A percentile compares a stretch with the other conserved stretches of the same genome.
These are phyloP conservation scores for Stephania japonica DNA, from an alignment of 164 flowering plant species.

Conservation along the genomic window DNA sequence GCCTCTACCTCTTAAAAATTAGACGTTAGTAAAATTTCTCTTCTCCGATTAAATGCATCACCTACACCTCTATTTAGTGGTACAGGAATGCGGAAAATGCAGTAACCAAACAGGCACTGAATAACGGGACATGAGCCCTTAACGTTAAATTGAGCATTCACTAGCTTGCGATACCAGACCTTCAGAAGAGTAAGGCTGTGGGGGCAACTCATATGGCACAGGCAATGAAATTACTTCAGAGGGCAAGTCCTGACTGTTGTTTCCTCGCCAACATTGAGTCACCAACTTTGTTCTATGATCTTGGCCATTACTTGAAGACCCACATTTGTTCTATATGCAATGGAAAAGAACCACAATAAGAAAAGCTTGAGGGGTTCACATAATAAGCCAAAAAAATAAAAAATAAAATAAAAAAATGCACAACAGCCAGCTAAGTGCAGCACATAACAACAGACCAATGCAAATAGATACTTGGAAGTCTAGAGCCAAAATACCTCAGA, in stretches of 20 bases:
- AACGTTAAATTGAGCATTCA: constrained; percentile 1
- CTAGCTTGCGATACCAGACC: constrained; percentile 32
- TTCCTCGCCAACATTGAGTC: constrained; percentile 53
- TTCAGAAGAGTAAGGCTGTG: constrained; percentile 64
- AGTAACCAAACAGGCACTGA: too few relatives aligned
- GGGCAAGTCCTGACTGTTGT: constrained; percentile 19
- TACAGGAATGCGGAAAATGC: too few relatives aligned
- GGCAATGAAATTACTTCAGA: constrained; percentile 58
- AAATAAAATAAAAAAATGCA: background rate
- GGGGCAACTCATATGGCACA: constrained; percentile 90
- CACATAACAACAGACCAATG: background rate
- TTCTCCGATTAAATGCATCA: too few relatives aligned
- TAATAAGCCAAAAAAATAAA: too few relatives aligned
- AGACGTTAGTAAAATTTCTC: too few relatives aligned
- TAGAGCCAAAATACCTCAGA: constrained; percentile 33
- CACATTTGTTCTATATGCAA: constrained; percentile 33
- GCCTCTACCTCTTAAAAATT: too few relatives aligned
- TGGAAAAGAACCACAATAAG: constrained; percentile 5
- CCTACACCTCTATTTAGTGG: too few relatives aligned
- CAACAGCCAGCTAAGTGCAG: background rate
- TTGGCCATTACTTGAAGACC: constrained; percentile 20
- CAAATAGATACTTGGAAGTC: background rate
- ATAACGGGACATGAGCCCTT: background rate
- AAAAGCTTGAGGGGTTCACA: background rate
- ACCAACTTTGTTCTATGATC: constrained; percentile 42